These are phyloP conservation scores for Saccharomycopsis selenospora DNA, from an alignment of 805 yeast species.

Conservation along the genomic window DNA sequence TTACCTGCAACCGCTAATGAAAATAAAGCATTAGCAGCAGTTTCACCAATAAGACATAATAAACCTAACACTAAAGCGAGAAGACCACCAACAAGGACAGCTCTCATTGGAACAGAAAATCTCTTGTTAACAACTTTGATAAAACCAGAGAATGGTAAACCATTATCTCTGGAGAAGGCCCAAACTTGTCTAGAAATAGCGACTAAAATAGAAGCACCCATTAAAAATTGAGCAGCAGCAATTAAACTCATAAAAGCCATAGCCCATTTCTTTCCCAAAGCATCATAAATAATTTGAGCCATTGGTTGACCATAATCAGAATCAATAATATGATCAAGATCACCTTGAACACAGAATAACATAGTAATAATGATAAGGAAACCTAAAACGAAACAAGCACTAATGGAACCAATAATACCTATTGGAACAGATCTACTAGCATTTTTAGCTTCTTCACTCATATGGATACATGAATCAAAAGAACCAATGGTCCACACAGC, in stretches of 20 bases:
- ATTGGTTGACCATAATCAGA: slow-evolving; percentile 51
- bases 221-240: slow-evolving; percentile 53
- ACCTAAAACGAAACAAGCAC: slow-evolving; percentile 53
- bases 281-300: slow-evolving; percentile 57
- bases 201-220: slow-evolving; percentile 54
- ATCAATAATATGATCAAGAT: slow-evolving; percentile 35
- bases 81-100: slow-evolving; percentile 39
- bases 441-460: slow-evolving; percentile 63
- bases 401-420: slow-evolving; percentile 54
- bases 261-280: slow-evolving; percentile 60
- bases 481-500: slow-evolving; percentile 73
- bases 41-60: slow-evolving; percentile 34
- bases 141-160: slow-evolving; percentile 52
- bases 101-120: slow-evolving; percentile 58
- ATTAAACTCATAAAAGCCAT: slow-evolving; percentile 53
- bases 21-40: slow-evolving; percentile 40
- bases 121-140: slow-evolving; percentile 51
- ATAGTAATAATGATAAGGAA: slow-evolving; percentile 48
- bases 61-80: slow-evolving; percentile 34
- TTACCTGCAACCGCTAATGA: slow-evolving; percentile 37
- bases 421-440: slow-evolving; percentile 58
- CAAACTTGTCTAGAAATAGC: slow-evolving; percentile 64
- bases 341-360: slow-evolving; percentile 46
- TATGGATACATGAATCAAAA: slow-evolving; percentile 65
- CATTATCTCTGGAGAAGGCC: slow-evolving; percentile 73